Conservation (phyloP, 2,329 filamentous ascomycete genomes). For the Pseudogymnoascus verrucosus region DNA sequence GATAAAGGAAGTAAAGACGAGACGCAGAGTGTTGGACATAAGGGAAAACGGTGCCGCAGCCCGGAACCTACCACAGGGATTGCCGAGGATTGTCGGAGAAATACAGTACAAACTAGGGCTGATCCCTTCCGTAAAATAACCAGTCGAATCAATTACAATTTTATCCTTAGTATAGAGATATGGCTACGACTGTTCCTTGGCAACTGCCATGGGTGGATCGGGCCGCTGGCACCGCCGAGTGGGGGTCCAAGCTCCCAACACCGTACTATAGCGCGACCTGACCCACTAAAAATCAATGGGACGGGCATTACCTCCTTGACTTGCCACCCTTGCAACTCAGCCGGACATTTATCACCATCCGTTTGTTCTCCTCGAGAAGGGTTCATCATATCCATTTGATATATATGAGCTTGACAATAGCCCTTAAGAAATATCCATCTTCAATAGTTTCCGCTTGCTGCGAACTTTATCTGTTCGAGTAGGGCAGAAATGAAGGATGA, state of each 20-base stretch:
- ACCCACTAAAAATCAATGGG: neutral
- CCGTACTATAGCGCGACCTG: neutral
- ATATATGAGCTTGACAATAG: neutral
- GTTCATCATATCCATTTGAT: neutral
- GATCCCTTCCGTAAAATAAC: no score
- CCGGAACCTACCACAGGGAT: no score
- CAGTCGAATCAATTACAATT: no score
- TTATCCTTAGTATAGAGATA: no score
- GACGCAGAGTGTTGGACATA: neutral
- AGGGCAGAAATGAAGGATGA: no score
- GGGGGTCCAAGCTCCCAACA: neutral
- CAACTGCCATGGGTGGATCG: neutral
- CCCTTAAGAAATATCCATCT: neutral
- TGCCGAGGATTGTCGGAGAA: no score
- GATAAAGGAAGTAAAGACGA: neutral
- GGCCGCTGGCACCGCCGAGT: neutral
- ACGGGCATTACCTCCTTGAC: neutral
- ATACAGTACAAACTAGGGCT: no score
- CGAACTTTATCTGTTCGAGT: no score
- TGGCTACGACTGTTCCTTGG: neutral
- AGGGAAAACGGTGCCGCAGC: no score
- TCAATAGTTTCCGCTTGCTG: no score
- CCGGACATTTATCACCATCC: constrained; percentile 3
- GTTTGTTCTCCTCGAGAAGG: constrained; percentile 1
- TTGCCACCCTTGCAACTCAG: neutral